phyloP scores from a whole-genome alignment of 371 early-diverging fungal species.

The Paramicrosporidium saccamoebae region DNA sequence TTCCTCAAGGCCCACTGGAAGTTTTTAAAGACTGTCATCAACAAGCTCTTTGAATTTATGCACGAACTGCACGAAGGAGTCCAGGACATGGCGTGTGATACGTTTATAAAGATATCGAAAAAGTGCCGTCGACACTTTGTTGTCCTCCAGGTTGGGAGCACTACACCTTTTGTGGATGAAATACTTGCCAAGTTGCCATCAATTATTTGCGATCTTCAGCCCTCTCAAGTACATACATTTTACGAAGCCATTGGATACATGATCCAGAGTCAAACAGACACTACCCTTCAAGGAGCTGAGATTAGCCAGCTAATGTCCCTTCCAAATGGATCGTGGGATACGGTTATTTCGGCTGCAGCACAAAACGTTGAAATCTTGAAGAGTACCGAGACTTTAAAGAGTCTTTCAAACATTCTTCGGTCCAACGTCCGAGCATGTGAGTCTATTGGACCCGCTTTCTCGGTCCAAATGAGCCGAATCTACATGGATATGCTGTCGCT shows the following conservation, averaged over 20 bases:
- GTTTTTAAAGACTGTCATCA: slow-evolving; percentile 96
- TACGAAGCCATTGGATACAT: slow-evolving; percentile 87
- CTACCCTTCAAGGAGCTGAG: slow-evolving; percentile 27
- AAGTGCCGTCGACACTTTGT: slow-evolving; percentile 88
- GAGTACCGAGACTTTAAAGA: slow-evolving; percentile 39
- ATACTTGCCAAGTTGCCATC: slow-evolving; percentile 33
- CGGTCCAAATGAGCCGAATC: slow-evolving; percentile 44
- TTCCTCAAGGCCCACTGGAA: slow-evolving; percentile 96
- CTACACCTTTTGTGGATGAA: slow-evolving; percentile 66
- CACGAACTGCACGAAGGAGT: slow-evolving; percentile 97
- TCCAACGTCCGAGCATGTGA: slow-evolving; percentile 68
- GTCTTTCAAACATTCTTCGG: slow-evolving; percentile 63
- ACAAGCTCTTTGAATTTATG: slow-evolving; percentile 99
- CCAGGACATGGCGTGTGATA: slow-evolving; percentile 99
- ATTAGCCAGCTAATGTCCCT: slow-evolving; percentile 50
- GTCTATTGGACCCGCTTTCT: slow-evolving; percentile 52
- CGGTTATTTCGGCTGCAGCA: slow-evolving; percentile 28
- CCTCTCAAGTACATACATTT: slow-evolving; percentile 74
- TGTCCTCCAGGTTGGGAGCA: slow-evolving; percentile 43
- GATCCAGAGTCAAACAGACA: slow-evolving; percentile 52
- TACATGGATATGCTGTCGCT: slow-evolving; percentile 60
- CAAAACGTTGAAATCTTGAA: slow-evolving; percentile 30
- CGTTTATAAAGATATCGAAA: slow-evolving; percentile 90
- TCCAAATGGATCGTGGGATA: slow-evolving; percentile 56
- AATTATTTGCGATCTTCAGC: slow-evolving; percentile 53